Base-by-base conservation (phyloP, 768 basidiomycete genomes). In the Lactarius sp. region DNA sequence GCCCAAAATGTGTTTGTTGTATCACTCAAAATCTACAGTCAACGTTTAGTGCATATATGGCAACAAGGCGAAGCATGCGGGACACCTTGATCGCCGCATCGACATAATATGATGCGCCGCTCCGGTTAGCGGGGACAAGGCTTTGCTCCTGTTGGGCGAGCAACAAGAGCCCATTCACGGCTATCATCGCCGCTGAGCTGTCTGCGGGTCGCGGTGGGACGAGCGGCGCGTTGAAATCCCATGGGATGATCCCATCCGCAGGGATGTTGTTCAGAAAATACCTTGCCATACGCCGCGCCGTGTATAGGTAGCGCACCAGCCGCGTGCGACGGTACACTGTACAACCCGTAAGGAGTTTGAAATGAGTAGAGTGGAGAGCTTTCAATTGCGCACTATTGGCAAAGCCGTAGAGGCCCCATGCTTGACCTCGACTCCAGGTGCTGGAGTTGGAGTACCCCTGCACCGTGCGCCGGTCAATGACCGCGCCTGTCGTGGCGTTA, bases 341-440 rank as follows among this genome's bases (percentile, higher is more conserved):
- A 9, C 10, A 7, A 18, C 2, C 46, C 57, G 16, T 41, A 54
- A 20, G 31, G 34, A 66, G 54, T 39, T n/a, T 37, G n/a, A 9
- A 47, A 61, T 36, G 39, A 37, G 13, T 8, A 14, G 61, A 46
- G 8, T 18, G 34, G 34, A 52, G 8, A 22, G 4, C 5, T 6
- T 22, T 9, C 33, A 18, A 34, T 59, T 46, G 75, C 85, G 39
- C 66, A 87, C 87, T 86, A 69, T 84, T 86, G 0, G 85, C 81
- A 70, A 83, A 89, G 0, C 86, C 86, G 66, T 85, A 85, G 34
- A 88, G 79, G 2, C 79, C 87, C 87, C 87, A 89, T 14, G 83
- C 81, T 71, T 90, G 84, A 8, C 87, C 87, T 36, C 88, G 82
- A 52, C 85, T 81, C 88, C 88, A 89, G 7, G 88, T 89, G 71